Conservation (phyloP, 352 stramenopile species). For the Phytophthora constricta region DNA sequence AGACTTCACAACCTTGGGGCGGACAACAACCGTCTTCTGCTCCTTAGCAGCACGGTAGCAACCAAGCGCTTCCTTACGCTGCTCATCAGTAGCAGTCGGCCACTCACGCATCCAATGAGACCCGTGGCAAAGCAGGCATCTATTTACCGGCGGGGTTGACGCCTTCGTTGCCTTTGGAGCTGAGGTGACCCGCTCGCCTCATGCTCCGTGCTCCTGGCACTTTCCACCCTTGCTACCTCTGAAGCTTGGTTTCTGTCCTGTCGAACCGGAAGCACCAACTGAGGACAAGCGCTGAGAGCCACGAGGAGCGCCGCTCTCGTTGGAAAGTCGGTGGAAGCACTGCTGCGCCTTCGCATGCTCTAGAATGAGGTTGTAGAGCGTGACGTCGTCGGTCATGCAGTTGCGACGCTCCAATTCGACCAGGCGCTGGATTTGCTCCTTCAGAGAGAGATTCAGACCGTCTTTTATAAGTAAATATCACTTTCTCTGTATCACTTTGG, state of each 20-base stretch:
- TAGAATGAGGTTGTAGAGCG: slow-evolving; percentile 3
- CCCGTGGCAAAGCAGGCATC: slow-evolving; percentile 1
- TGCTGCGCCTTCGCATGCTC: slow-evolving; percentile 8
- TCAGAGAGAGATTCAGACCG: too few relatives aligned
- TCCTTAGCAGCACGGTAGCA: not conserved
- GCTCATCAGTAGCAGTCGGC: slow-evolving; percentile 1
- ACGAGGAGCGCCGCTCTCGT: not conserved
- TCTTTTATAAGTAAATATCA: too few relatives aligned
- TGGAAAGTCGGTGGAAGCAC: not conserved
- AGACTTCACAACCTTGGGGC: not conserved
- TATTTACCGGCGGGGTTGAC: not conserved
- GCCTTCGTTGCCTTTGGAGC: not conserved
- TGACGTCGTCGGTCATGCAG: slow-evolving; percentile 13
- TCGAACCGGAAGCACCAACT: not conserved
- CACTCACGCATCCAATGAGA: slow-evolving; percentile 8
- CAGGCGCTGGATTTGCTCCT: too few relatives aligned
- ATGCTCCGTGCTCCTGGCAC: too few relatives aligned
- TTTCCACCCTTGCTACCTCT: not conserved
- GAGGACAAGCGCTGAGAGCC: too few relatives aligned
- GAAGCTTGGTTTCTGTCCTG: too few relatives aligned
- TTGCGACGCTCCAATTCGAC: slow-evolving; percentile 7
- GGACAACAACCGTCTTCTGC: not conserved
- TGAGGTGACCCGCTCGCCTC: not conserved
- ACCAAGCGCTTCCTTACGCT: not conserved
- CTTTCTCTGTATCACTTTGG: too few relatives aligned